Evolutionary conservation across 768 basidiomycete species (phyloP).

Genomic region (Hebeloma cylindrosporum): DNA sequence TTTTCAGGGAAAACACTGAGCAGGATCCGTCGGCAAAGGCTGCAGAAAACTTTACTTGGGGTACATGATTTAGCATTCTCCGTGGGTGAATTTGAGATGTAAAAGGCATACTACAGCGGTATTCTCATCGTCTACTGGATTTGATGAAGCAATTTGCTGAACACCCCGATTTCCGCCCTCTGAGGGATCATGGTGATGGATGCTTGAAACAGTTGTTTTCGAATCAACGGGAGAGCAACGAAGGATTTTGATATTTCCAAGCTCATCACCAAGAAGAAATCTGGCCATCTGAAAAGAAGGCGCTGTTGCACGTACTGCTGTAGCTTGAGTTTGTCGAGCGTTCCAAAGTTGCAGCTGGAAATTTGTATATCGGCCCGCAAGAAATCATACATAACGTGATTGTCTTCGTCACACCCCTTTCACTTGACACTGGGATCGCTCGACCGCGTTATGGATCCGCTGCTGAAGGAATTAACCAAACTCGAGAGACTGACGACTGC

Average conservation of each 20-base stretch:
- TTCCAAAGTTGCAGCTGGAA: too few relatives aligned
- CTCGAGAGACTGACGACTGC: slow-evolving; percentile 62
- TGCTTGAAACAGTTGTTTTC: slow-evolving; percentile 34
- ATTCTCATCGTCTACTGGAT: slow-evolving; percentile 3
- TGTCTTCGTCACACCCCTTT: not conserved
- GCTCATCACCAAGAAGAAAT: slow-evolving; percentile 77
- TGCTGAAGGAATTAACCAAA: slow-evolving; percentile 77
- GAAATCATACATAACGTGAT: too few relatives aligned
- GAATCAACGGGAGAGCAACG: slow-evolving; percentile 37
- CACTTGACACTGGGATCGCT: not conserved
- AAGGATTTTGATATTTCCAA: slow-evolving; percentile 71
- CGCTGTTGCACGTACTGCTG: not conserved
- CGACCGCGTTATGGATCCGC: slow-evolving; percentile 57
- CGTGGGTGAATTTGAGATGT: not conserved
- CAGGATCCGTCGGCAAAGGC: slow-evolving; percentile 62
- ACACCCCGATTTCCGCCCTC: slow-evolving; percentile 12
- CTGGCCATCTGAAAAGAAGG: slow-evolving; percentile 48
- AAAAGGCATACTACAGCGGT: slow-evolving; percentile 45
- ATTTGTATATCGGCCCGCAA: too few relatives aligned
- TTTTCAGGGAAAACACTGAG: slow-evolving; percentile 42
- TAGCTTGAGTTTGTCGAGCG: not conserved
- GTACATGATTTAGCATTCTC: slow-evolving; percentile 14
- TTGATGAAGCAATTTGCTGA: slow-evolving; percentile 28
- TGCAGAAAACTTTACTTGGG: slow-evolving; percentile 63
- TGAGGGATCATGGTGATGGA: slow-evolving; percentile 29